Evolutionary conservation across 139 green algal species (phyloP), one percentile per base, ranked within the genome.

Genomic region (Chlorella sp.): DNA sequence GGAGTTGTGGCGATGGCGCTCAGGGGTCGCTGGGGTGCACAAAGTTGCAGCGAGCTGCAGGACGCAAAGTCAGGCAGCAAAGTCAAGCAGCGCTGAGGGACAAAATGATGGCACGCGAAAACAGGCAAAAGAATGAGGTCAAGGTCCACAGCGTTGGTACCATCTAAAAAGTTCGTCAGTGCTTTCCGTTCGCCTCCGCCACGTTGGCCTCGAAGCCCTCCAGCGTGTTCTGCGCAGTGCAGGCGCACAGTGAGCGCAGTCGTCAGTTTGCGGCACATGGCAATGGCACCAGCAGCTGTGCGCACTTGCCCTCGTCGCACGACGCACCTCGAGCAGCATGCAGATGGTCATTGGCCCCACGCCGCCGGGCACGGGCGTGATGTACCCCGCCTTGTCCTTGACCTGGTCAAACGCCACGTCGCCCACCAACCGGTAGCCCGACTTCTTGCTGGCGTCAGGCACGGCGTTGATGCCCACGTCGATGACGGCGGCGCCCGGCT

Each of bases 381-480:
- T 93, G 5, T 82, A 79, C 0, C 81, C 80, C 2, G 95, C 95
- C 29, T 83, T 72, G 26, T 83, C 63, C 1, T 70, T 66, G 1
- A 86, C 90, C 29, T 73, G 80, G 23, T 81, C 73, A 60, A 91
- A 97, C 42, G 90, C 74, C 17, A 96, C 89, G 75, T 98, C 91
- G 14, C 55, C 69, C 55, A 98, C 93, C 10, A 98, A 78, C 67
- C 86, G 70, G 83, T 96, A 96, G 26, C 86, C 84, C 63, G 77
- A 74, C 80, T 89, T 89, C 1, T 67, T 61, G 17, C 62, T 75
- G 24, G 84, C 35, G 70, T 89, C 84, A 31, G 86, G 85, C 31
- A 97, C 88, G 6, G 93, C 91, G 74, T 99, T 99, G 78, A 96
- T 98, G 36, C 95, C 95, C 14, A 98, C 92, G 73, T 98, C 95